These are phyloP conservation scores for Trichoderma orchidacearum DNA, from an alignment of 495 filamentous ascomycete genomes.

Conservation along the genomic window DNA sequence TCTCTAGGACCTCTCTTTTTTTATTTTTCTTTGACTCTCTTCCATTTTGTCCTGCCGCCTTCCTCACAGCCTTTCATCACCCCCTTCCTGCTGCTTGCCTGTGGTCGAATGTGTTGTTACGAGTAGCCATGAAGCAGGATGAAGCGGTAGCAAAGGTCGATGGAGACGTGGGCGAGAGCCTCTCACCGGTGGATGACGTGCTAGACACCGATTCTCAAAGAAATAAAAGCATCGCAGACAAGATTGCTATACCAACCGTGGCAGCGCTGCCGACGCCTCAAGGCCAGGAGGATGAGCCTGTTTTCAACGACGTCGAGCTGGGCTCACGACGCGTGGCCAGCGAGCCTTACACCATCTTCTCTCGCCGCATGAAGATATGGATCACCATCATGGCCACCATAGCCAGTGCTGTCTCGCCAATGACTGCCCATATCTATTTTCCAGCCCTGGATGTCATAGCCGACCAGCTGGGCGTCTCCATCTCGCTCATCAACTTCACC, in stretches of 20 bases:
- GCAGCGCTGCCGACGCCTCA: background rate
- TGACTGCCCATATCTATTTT: conserved; percentile 72
- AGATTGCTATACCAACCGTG: background rate
- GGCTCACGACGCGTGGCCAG: conserved; percentile 2
- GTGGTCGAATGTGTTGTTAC: background rate
- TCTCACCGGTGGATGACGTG: background rate
- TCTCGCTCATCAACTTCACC: conserved; percentile 52
- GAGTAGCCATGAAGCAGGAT: background rate
- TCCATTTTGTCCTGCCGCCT: background rate
- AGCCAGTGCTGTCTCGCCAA: conserved; percentile 55
- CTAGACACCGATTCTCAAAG: background rate
- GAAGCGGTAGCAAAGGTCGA: background rate
- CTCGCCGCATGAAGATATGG: conserved; percentile 38
- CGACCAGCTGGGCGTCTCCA: conserved; percentile 38
- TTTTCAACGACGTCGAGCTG: conserved; percentile 21
- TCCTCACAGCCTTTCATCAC: background rate
- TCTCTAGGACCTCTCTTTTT: too few relatives aligned
- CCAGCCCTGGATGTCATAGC: conserved; percentile 50
- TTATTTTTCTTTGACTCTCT: background rate
- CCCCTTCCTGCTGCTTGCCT: background rate
- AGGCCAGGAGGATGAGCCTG: background rate
- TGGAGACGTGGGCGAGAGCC: background rate
- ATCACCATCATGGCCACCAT: conserved; percentile 53
- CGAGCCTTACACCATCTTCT: conserved; percentile 41
- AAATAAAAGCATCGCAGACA: background rate